Base-by-base conservation (phyloP, 2,329 filamentous ascomycete genomes). In the Arthrocladium fulminans region DNA sequence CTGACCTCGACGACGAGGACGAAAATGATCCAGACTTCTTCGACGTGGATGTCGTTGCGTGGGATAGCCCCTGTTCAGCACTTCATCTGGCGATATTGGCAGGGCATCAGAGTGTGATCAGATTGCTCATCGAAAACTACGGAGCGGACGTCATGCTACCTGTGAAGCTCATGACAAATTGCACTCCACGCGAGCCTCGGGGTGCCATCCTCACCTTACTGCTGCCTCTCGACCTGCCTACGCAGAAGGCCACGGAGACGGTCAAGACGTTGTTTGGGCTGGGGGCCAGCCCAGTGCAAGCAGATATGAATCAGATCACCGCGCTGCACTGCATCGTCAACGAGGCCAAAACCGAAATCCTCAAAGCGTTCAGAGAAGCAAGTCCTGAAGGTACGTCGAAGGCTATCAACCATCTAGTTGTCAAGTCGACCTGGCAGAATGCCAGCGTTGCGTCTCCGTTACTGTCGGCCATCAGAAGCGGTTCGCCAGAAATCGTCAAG, bases 81-180 rank as follows among this genome's bases (percentile, higher is more conserved):
- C 72, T 94, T 3, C 88, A 94, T 62, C 73, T 88, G 23, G 88
- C 88, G 6, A 88, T 94, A 51, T 63, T 86, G 1, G 77, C 79
- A 51, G 86, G 86, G 0, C 81, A 90, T 55, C 69, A 76, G 22
- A 75, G 83, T 3, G 76, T 81, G 9, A 84, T 90, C 12, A 77
- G 81, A 49, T 64, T 79, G 20, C 75, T 94, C 5, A 83, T 85
- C 45, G 72, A 80, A 38, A 75, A 75, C 1, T 92, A 86, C 59
- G 88, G 86, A 6, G 86, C 86, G 3, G 86, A 94, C 62, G 74
- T 84, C 1, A 70, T 89, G 13, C 69, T 88, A 19, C 86, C 87
- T 0, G 72, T 92, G 61, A 89, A 89, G 63, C 72, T 84, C 22
- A 59, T 76, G 8, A 58, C 61, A 19, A 48, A 59, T 3, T 51